These are phyloP conservation scores for Pseudogymnoascus sp. DNA, from an alignment of 2,329 filamentous ascomycete species.

Conservation along the genomic window DNA sequence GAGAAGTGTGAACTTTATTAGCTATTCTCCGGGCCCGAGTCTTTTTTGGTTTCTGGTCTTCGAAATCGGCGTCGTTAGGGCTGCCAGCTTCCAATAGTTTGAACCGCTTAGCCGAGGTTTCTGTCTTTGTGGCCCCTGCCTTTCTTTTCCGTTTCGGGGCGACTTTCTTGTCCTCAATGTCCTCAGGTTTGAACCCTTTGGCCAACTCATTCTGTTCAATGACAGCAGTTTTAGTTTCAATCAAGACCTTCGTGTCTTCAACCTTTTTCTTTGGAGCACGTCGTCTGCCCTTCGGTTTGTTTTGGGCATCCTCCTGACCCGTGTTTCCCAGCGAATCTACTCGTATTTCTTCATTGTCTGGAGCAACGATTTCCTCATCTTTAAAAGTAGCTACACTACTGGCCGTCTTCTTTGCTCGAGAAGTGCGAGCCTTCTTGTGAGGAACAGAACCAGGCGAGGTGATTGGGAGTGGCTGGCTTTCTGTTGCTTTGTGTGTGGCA, in stretches of 20 bases:
- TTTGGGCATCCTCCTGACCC: background rate
- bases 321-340: background rate
- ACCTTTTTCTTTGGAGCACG: background rate
- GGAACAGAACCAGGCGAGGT: background rate
- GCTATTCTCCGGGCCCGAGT: background rate
- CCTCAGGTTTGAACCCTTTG: background rate
- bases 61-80: background rate
- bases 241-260: background rate
- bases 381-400: background rate
- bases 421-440: background rate
- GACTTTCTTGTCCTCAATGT: background rate
- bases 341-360: too few species aligned
- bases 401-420: background rate
- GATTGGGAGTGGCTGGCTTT: too few species aligned
- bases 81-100: background rate
- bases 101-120: background rate
- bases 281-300: background rate
- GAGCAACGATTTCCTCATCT: background rate
- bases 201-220: background rate
- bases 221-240: background rate
- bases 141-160: background rate
- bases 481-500: constrained; percentile 11
- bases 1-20: constrained; percentile 10
- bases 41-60: constrained; percentile 3
- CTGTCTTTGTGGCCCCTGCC: background rate